phyloP scores from a whole-genome alignment of 208 protist species.

The Novymonas esmeraldas region DNA sequence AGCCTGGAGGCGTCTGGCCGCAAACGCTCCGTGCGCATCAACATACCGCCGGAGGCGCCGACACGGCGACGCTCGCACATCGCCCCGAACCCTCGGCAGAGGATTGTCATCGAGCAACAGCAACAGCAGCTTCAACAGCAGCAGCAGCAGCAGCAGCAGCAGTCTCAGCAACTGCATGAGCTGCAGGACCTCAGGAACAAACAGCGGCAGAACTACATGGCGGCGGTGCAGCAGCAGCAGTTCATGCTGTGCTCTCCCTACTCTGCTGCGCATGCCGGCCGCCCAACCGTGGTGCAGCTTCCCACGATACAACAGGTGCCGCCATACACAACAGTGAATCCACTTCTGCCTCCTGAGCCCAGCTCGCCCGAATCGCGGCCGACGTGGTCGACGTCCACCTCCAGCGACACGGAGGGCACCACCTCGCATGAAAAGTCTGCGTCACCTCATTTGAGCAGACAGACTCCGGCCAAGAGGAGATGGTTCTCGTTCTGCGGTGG shows the following conservation, averaged over 20 bases:
- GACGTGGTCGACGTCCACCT: background rate
- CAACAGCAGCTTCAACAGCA: no score
- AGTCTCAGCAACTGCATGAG: no score
- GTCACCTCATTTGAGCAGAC: background rate
- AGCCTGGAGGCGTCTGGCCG: background rate
- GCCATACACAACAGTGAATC: no score
- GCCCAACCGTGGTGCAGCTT: background rate
- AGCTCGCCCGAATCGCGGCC: background rate
- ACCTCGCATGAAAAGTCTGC: background rate
- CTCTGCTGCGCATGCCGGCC: background rate
- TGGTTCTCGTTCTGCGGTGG: background rate
- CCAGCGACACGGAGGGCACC: background rate
- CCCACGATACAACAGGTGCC: background rate
- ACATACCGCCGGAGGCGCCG: background rate
- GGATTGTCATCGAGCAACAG: background rate
- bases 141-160: no score
- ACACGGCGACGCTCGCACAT: background rate
- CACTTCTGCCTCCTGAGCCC: background rate
- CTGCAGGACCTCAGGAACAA: no score
- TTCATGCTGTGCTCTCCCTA: background rate
- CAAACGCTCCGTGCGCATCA: constrained; percentile 4
- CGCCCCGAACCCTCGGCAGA: background rate
- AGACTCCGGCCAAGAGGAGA: background rate
- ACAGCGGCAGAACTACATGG: no score
- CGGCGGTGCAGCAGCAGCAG: constrained; percentile 8